phyloP scores from a whole-genome alignment of 352 stramenopile species.

The Phytopythium sindhum region DNA sequence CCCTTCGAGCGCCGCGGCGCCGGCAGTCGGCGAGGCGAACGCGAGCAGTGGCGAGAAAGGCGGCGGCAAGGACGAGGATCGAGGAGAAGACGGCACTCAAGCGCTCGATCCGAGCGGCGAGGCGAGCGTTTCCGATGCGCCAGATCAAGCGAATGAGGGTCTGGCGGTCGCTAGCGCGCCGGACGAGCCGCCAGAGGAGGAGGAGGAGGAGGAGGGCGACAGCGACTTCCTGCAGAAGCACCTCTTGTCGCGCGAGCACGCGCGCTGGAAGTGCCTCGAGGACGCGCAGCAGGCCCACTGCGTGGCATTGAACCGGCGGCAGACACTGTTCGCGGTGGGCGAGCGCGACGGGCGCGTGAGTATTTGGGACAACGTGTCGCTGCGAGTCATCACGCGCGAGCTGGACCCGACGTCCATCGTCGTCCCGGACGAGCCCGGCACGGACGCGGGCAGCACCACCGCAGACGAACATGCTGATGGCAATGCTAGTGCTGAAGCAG shows the following conservation, averaged over 20 bases:
- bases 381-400: conserved; percentile 75
- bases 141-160: not conserved
- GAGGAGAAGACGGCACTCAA: not conserved
- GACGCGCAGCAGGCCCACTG: conserved; percentile 77
- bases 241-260: conserved; percentile 45
- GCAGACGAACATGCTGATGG: not conserved
- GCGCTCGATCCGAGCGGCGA: no score
- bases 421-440: conserved; percentile 24
- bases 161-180: not conserved
- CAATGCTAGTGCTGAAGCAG: not conserved
- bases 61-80: not conserved
- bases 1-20: not conserved
- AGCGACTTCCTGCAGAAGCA: conserved; percentile 58
- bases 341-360: conserved; percentile 78
- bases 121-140: not conserved
- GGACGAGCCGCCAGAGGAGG: not conserved
- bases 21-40: no score
- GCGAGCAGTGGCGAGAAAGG: not conserved
- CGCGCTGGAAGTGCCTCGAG: conserved; percentile 59
- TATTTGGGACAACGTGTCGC: conserved; percentile 80
- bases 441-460: not conserved
- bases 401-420: conserved; percentile 66
- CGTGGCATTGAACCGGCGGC: conserved; percentile 54
- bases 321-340: conserved; percentile 69
- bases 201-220: conserved; percentile 35